Conservation (phyloP, 2,329 filamentous ascomycete species). For the Chrysosporium queenslandicum region DNA sequence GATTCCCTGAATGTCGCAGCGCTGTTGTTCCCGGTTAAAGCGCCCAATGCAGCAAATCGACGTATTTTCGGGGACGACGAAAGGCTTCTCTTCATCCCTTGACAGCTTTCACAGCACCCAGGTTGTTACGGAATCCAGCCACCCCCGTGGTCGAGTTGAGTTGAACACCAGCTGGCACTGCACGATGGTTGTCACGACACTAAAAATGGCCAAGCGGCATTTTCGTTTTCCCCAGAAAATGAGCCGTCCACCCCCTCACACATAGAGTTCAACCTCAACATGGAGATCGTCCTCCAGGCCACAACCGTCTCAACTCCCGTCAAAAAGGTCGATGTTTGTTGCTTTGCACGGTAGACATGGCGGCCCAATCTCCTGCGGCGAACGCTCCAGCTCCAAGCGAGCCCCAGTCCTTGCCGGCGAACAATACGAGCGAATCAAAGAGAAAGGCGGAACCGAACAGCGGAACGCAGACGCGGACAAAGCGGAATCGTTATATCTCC, state of each 20-base stretch:
- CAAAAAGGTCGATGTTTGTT: neutral
- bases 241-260: neutral
- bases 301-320: neutral
- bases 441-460: slow-evolving; percentile 35
- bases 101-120: neutral
- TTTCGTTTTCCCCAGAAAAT: neutral
- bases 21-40: slow-evolving; percentile 25
- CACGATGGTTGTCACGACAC: neutral
- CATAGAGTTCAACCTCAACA: neutral
- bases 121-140: no score
- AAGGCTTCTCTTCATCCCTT: slow-evolving; percentile 8
- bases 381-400: neutral
- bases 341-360: neutral
- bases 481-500: slow-evolving; percentile 58
- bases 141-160: no score
- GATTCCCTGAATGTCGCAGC: slow-evolving; percentile 43
- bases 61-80: neutral
- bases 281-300: neutral
- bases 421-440: slow-evolving; percentile 23
- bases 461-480: slow-evolving; percentile 46
- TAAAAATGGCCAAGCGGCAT: slow-evolving; percentile 5
- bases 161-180: no score
- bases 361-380: slow-evolving; percentile 4
- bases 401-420: neutral
- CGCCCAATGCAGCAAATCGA: slow-evolving; percentile 20